Evolutionary conservation across 768 basidiomycete genomes (phyloP).

Genomic region (Coprinopsis sp.): DNA sequence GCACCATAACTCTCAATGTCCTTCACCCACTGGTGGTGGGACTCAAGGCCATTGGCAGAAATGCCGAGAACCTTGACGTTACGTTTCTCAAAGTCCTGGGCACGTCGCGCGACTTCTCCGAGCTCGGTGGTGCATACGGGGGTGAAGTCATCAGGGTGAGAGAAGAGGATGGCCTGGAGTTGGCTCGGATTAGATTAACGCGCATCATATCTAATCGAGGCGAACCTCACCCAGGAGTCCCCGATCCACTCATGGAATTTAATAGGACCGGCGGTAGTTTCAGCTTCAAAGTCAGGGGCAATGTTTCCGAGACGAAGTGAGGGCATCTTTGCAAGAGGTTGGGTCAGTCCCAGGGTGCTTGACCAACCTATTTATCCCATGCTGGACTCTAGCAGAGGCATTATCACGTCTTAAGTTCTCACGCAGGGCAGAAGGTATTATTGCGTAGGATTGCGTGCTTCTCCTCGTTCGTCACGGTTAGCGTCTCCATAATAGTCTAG

Average conservation of each 20-base stretch:
- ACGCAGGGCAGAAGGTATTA: constrained; percentile 35
- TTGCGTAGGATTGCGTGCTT: constrained; percentile 44
- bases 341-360: constrained; percentile 7
- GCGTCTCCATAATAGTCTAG: background rate
- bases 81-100: constrained; percentile 78
- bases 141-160: constrained; percentile 92
- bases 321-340: constrained; percentile 28
- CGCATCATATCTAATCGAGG: constrained; percentile 1
- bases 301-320: constrained; percentile 78
- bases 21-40: constrained; percentile 84
- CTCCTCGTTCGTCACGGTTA: background rate
- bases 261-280: constrained; percentile 84
- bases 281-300: constrained; percentile 88
- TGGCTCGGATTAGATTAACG: constrained; percentile 6
- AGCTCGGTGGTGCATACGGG: constrained; percentile 97
- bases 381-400: no score
- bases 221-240: constrained; percentile 77
- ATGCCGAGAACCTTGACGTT: constrained; percentile 93
- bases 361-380: no score
- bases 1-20: constrained; percentile 83
- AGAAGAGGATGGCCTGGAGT: constrained; percentile 81
- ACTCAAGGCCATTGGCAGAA: constrained; percentile 82
- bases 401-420: constrained; percentile 62
- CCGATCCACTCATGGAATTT: constrained; percentile 93
- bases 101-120: constrained; percentile 88